Percentiles rank a stretch among this genome's conserved stretches.
Conservation (phyloP, 345 rosid genomes). For the Sapria himalayana region DNA sequence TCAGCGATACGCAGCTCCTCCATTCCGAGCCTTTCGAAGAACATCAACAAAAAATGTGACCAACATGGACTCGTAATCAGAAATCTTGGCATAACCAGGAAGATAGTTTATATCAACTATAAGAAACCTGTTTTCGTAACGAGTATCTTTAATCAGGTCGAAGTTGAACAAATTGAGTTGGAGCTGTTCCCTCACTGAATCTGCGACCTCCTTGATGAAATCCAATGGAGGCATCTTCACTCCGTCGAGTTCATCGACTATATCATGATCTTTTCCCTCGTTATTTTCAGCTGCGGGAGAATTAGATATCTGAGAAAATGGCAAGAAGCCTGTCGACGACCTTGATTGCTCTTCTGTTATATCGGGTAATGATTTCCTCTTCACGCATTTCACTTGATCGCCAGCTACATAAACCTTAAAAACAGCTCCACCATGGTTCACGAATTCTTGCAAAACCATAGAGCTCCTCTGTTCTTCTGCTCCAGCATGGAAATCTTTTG, state of each 20-base stretch:
- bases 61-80: conserved; percentile 27
- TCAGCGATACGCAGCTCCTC: too few relatives aligned
- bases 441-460: conserved; percentile 42
- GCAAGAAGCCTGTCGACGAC: conserved; percentile 18
- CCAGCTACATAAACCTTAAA: conserved; percentile 49
- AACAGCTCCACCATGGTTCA: conserved; percentile 47
- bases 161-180: conserved; percentile 40
- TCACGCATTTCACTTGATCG: conserved; percentile 20
- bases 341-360: conserved; percentile 23
- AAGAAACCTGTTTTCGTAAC: conserved; percentile 21
- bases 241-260: conserved; percentile 15
- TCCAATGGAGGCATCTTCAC: conserved; percentile 31
- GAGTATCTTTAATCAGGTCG: conserved; percentile 43
- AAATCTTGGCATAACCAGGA: conserved; percentile 53
- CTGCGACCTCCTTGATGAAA: conserved; percentile 24
- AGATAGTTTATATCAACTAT: conserved; percentile 53
- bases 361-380: conserved; percentile 34
- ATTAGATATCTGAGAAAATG: conserved; percentile 44
- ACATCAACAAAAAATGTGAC: conserved; percentile 28
- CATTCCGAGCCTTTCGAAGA: conserved; percentile 13
- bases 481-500: too few relatives aligned
- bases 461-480: conserved; percentile 16
- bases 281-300: conserved; percentile 11
- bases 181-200: conserved; percentile 25
- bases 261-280: conserved; percentile 8